phyloP scores from a whole-genome alignment of 345 rosid genomes.

The Eucalyptus lansdowneana region DNA sequence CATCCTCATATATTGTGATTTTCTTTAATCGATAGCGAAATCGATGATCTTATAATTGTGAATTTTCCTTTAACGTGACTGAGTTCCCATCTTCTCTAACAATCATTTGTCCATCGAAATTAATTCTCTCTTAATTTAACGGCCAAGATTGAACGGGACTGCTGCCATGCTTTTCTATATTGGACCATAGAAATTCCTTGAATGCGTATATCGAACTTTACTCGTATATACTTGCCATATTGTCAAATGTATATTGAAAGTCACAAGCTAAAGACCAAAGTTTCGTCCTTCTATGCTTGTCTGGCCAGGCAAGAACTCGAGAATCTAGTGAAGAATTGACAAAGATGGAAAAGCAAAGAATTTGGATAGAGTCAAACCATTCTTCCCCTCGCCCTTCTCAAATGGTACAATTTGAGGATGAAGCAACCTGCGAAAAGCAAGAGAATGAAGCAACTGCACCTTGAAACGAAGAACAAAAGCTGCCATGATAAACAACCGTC shows the following conservation, averaged over 20 bases:
- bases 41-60: not conserved
- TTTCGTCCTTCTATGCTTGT: not conserved
- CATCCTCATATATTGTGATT: not conserved
- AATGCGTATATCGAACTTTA: not conserved
- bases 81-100: not conserved
- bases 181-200: not conserved
- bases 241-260: not conserved
- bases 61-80: not conserved
- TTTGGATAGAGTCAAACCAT: not conserved
- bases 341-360: not conserved
- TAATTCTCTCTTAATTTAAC: not conserved
- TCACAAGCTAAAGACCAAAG: not conserved
- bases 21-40: accelerated
- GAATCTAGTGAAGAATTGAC: not conserved
- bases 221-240: not conserved
- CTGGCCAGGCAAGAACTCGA: not conserved
- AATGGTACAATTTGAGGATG: not conserved
- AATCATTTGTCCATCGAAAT: not conserved
- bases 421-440: not conserved
- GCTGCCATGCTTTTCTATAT: not conserved
- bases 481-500: not conserved
- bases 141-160: not conserved
- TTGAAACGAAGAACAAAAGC: not conserved
- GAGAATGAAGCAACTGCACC: not conserved
- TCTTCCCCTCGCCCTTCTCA: not conserved